phyloP scores from a whole-genome alignment of 345 rosid species.

The Theobroma cacao region DNA sequence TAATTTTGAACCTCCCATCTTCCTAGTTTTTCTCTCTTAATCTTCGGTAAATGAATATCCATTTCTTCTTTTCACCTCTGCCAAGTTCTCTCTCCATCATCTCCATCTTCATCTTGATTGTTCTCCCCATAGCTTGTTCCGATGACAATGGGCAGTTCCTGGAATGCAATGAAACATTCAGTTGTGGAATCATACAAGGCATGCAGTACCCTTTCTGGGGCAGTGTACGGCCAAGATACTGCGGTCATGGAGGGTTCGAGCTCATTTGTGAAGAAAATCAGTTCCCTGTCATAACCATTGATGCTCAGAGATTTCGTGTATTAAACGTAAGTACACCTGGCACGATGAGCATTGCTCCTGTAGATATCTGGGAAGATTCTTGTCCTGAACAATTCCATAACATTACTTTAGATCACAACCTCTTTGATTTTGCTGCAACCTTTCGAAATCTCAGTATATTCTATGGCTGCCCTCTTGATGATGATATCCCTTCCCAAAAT shows the following conservation, averaged over 20 bases:
- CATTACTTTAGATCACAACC: background rate
- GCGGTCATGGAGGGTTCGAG: slow-evolving; percentile 36
- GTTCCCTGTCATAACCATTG: background rate
- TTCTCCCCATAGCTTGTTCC: slow-evolving; percentile 23
- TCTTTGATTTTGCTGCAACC: background rate
- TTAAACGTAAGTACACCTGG: background rate
- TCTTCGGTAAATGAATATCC: background rate
- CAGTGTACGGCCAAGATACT: slow-evolving; percentile 9
- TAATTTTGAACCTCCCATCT: background rate
- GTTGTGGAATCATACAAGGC: slow-evolving; percentile 31
- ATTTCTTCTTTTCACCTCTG: background rate
- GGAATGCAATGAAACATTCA: slow-evolving; percentile 19
- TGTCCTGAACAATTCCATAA: slow-evolving; percentile 19
- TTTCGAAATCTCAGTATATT: slow-evolving; percentile 28
- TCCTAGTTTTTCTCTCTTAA: background rate
- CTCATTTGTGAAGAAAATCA: slow-evolving; percentile 23
- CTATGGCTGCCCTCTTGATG: slow-evolving; percentile 14
- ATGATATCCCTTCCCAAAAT: background rate
- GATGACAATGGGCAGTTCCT: slow-evolving; percentile 17
- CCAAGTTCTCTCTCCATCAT: background rate
- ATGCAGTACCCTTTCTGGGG: slow-evolving; percentile 59
- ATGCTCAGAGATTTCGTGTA: background rate
- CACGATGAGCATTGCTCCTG: slow-evolving; percentile 23
- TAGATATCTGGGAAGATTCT: background rate
- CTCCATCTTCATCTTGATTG: slow-evolving; percentile 21